Evolutionary conservation across 2,329 filamentous ascomycete genomes (phyloP), one percentile per base, ranked within the genome.

Genomic region (Phialocephala subalpina): DNA sequence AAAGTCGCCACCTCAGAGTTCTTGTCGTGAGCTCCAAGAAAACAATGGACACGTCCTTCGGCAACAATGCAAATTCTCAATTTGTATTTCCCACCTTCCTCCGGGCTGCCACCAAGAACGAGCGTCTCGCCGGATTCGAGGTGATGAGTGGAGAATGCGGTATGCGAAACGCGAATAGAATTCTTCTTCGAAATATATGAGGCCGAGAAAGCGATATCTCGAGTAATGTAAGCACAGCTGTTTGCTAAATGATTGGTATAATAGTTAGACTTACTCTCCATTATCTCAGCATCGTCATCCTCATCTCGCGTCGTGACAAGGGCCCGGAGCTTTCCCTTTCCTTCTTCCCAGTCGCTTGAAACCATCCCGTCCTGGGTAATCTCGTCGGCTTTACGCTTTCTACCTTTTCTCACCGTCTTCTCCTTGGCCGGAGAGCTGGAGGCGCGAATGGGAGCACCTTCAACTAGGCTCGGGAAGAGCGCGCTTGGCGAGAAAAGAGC

Each of bases 151-250:
- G 53, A 38, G 53, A 35, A 62, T 16, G 25, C 14, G 1, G 49
- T 53, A n/a, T 53, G 11, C 1, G 49, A 27, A 12, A 53, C 27
- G 3, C 18, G 22, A 25, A 53, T n/a, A 9, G 27, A 5, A 16
- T n/a, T 11, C 29, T 53, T 27, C 22, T 29, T 29, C 1, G 49
- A 22, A 11, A 53, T 29, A 38, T 73, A 72, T 4, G 59, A 20
- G 4, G 69, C 42, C 11, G 72, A 73, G 42, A 69, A 74, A 2
- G 72, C 72, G 14, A 74, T 52, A 8, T 73, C 72, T 74, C n/a
- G 18, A 4, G 5, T 35, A 45, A 53, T 25, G 56, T 66, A 38
- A 60, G 14, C 14, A 42, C 27, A 59, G 16, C 0, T 33, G 22
- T 29, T 18, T 36, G 12, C 14, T 16, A 40, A 29, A 36, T 12